These are phyloP conservation scores for Rhodotorula paludigena DNA, from an alignment of 768 basidiomycete species.

Conservation along the genomic window DNA sequence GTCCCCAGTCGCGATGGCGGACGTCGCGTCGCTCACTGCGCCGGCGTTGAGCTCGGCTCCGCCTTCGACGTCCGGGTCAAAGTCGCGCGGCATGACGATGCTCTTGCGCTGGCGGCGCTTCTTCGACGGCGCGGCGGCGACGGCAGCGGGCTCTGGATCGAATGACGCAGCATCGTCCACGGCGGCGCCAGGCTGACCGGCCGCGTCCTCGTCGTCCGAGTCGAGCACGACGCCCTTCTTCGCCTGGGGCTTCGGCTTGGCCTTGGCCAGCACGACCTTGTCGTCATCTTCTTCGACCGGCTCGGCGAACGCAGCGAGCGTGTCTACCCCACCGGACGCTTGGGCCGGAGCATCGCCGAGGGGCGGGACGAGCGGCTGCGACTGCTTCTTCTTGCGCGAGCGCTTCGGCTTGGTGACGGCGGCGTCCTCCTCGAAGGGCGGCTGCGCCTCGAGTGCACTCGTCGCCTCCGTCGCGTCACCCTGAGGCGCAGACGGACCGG, in stretches of 20 bases:
- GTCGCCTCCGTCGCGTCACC: neutral
- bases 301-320: no score
- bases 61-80: neutral
- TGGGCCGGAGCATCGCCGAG: no score
- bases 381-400: neutral
- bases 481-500: no score
- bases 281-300: neutral
- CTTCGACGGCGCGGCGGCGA: no score
- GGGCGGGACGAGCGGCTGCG: no score
- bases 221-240: neutral
- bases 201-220: neutral
- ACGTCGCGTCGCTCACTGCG: constrained; percentile 5
- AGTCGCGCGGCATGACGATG: no score
- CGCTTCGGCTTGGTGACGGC: neutral
- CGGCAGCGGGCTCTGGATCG: neutral
- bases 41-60: neutral
- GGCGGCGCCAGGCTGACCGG: neutral
- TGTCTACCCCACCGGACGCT: no score
- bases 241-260: neutral
- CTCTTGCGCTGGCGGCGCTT: no score
- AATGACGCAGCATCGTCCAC: no score
- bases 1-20: neutral
- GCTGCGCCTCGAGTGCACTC: no score
- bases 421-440: neutral
- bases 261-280: neutral